phyloP scores from a whole-genome alignment of 2,329 filamentous ascomycete genomes.

The Aspergillus jensenii region DNA sequence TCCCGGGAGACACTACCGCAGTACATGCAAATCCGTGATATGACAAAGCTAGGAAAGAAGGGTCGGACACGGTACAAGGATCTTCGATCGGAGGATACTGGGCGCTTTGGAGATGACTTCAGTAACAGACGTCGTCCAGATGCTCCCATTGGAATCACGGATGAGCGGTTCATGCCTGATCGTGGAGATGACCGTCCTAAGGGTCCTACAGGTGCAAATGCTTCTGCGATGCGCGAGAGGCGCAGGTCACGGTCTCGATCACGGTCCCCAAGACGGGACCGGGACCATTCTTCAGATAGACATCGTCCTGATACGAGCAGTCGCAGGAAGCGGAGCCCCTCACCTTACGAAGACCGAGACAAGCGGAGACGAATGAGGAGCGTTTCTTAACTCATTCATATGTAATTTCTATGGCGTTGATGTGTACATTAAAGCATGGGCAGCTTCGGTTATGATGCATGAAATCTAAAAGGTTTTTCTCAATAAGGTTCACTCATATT shows the following conservation, averaged over 20 bases:
- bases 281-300: conserved; percentile 49
- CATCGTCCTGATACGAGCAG: conserved; percentile 43
- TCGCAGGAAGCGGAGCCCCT: conserved; percentile 43
- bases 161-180: conserved; percentile 50
- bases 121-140: conserved; percentile 28
- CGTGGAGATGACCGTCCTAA: conserved; percentile 33
- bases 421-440: conserved; percentile 18
- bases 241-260: conserved; percentile 46
- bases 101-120: conserved; percentile 64
- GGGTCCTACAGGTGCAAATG: conserved; percentile 49
- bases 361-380: conserved; percentile 41
- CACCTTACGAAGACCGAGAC: conserved; percentile 43
- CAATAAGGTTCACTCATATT: neutral
- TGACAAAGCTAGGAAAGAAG: conserved; percentile 91
- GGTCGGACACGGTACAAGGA: conserved; percentile 89
- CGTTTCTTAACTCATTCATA: conserved; percentile 20
- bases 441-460: conserved; percentile 18
- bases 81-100: conserved; percentile 85
- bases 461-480: conserved; percentile 12
- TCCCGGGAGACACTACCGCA: conserved; percentile 83
- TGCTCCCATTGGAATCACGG: conserved; percentile 39
- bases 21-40: conserved; percentile 88
- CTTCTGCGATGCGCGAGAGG: conserved; percentile 41
- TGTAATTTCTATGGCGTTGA: conserved; percentile 21
- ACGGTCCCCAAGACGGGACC: conserved; percentile 48